Conservation (phyloP, 192 early-diverging fungal genomes). For the Kappamyces sp. region DNA sequence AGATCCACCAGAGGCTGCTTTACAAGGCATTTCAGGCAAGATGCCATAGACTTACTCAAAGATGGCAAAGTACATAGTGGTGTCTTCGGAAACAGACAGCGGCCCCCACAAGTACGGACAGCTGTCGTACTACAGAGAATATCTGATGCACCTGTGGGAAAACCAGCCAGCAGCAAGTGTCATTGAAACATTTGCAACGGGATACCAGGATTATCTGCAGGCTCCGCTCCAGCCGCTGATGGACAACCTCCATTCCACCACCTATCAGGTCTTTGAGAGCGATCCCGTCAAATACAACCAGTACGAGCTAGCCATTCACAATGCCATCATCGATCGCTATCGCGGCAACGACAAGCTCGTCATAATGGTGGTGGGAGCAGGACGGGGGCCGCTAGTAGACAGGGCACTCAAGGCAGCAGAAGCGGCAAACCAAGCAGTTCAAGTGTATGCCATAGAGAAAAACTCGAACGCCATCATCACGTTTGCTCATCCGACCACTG, state of each 20-base stretch:
- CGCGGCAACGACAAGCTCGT: constrained; percentile 38
- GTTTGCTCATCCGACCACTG: constrained; percentile 5
- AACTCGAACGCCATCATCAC: constrained; percentile 92
- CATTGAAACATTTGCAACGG: constrained; percentile 70
- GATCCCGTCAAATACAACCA: constrained; percentile 90
- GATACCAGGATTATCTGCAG: constrained; percentile 88
- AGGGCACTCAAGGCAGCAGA: constrained; percentile 75
- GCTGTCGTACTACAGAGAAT: constrained; percentile 62
- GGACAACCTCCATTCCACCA: constrained; percentile 89
- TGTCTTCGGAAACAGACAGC: background rate
- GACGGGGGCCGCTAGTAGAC: constrained; percentile 89
- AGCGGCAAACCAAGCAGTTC: constrained; percentile 50
- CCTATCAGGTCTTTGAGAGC: constrained; percentile 95
- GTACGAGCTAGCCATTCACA: constrained; percentile 65
- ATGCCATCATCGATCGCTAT: constrained; percentile 36
- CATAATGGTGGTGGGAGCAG: constrained; percentile 92
- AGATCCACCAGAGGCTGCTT: constrained; percentile 67
- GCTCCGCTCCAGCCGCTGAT: constrained; percentile 78
- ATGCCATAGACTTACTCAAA: background rate
- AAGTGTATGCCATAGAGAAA: constrained; percentile 88
- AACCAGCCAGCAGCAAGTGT: constrained; percentile 52
- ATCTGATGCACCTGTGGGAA: constrained; percentile 69
- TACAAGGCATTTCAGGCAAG: constrained; percentile 31
- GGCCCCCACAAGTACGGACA: background rate
- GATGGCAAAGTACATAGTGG: background rate